Percentiles rank a stretch among this genome's conserved stretches.
These are phyloP conservation scores for Scheffersomyces illinoinensis DNA, from an alignment of 1,139 yeast genomes.

Conservation along the genomic window DNA sequence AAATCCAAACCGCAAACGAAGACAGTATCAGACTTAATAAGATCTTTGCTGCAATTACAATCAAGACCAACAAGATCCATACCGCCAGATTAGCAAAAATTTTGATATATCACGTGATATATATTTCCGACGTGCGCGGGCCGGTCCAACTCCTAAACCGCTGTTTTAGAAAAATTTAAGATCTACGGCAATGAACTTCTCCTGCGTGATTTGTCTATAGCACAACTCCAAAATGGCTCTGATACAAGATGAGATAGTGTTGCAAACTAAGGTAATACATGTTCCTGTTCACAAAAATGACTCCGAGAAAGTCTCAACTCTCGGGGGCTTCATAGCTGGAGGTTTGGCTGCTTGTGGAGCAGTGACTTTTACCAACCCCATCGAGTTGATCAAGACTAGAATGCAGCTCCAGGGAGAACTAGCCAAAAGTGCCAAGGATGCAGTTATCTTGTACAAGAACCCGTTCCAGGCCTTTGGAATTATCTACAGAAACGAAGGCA, in stretches of 20 bases:
- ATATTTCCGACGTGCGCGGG: background rate
- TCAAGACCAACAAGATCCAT: background rate
- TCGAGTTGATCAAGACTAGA: constrained; percentile 89
- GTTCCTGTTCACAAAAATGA: constrained; percentile 23
- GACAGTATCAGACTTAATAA: background rate
- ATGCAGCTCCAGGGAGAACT: constrained; percentile 97
- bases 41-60: background rate
- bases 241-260: background rate
- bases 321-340: constrained; percentile 90
- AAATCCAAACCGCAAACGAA: background rate
- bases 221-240: background rate
- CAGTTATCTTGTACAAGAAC: constrained; percentile 66
- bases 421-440: constrained; percentile 47
- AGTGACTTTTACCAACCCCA: constrained; percentile 94
- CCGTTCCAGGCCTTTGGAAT: constrained; percentile 81
- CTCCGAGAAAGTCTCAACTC: constrained; percentile 57
- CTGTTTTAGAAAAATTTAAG: background rate
- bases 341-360: constrained; percentile 98
- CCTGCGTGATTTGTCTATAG: background rate
- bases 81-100: background rate
- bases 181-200: background rate
- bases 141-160: background rate
- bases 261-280: background rate
- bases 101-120: background rate
- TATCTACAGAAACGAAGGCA: constrained; percentile 81